Evolutionary conservation across 192 early-diverging fungal species (phyloP).

Genomic region (Linnemannia hyalina): DNA sequence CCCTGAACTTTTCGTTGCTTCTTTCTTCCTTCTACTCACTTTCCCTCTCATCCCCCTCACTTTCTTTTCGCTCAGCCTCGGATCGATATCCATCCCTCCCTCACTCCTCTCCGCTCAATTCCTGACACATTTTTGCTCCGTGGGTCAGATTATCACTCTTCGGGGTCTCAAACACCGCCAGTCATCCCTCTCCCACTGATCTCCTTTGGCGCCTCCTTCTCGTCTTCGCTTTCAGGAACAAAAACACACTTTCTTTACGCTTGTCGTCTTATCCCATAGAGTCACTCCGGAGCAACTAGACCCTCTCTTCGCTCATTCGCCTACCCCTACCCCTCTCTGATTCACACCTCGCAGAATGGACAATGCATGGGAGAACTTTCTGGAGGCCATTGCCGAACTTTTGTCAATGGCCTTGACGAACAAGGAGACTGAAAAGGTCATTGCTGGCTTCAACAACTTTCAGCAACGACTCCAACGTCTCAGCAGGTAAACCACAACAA

Average conservation of each 20-base stretch:
- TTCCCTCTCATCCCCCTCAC: neutral
- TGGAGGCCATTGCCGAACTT: constrained; percentile 73
- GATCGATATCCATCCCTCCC: neutral
- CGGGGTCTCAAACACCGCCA: neutral
- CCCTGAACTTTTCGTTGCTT: neutral
- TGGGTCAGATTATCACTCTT: neutral
- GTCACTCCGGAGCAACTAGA: no score
- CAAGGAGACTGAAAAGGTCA: constrained; percentile 73
- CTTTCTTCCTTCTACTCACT: neutral
- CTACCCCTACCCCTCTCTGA: no score
- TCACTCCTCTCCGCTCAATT: neutral
- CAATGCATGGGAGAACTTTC: constrained; percentile 68
- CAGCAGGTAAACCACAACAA: constrained; percentile 58
- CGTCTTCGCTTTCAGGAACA: neutral
- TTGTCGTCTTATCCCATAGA: neutral
- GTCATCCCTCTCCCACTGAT: neutral
- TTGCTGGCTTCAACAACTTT: constrained; percentile 69
- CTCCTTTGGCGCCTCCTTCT: neutral
- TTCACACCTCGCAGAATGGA: constrained; percentile 20
- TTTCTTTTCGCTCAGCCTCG: neutral
- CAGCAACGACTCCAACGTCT: constrained; percentile 74
- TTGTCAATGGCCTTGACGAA: constrained; percentile 75
- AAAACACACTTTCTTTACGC: neutral
- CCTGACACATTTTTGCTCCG: constrained; percentile 1
- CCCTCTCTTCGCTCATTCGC: no score